These are phyloP conservation scores for Fraxinus excelsior DNA, from an alignment of 257 asterid genomes.

Conservation along the genomic window DNA sequence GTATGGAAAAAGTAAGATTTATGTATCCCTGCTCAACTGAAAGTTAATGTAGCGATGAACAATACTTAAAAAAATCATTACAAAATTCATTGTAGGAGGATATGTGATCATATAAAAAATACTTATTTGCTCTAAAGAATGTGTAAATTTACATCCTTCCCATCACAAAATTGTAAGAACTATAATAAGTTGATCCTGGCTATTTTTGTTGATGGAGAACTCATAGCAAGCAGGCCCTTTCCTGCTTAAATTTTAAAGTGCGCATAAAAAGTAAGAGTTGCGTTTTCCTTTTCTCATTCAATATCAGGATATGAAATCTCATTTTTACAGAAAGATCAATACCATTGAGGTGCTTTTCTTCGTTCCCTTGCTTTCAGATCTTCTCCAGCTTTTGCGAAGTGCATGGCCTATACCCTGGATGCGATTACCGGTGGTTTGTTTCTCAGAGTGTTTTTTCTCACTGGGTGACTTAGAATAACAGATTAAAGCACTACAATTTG, in stretches of 20 bases:
- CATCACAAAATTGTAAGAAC: neutral
- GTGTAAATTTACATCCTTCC: neutral
- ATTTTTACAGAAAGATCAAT: constrained; percentile 23
- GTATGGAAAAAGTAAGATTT: constrained; percentile 28
- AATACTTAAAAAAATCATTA: neutral
- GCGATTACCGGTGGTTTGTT: constrained; percentile 50
- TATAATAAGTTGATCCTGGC: neutral
- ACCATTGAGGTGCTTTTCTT: constrained; percentile 75
- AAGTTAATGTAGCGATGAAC: neutral
- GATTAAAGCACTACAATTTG: constrained; percentile 40
- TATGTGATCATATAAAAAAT: neutral
- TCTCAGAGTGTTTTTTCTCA: constrained; percentile 54
- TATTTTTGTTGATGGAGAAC: neutral
- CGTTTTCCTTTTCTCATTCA: neutral
- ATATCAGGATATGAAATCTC: neutral
- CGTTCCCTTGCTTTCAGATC: constrained; percentile 50
- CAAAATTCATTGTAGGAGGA: neutral
- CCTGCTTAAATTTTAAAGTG: neutral
- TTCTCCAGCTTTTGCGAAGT: constrained; percentile 81
- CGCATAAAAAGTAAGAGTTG: neutral
- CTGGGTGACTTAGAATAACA: constrained; percentile 30
- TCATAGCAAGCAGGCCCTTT: neutral
- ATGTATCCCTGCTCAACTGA: constrained; percentile 7
- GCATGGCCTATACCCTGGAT: constrained; percentile 69
- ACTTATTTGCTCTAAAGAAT: neutral